A percentile compares a stretch with the other conserved stretches of the same genome.
Conservation (phyloP, 805 yeast genomes). For the Metschnikowia gelsemii region DNA sequence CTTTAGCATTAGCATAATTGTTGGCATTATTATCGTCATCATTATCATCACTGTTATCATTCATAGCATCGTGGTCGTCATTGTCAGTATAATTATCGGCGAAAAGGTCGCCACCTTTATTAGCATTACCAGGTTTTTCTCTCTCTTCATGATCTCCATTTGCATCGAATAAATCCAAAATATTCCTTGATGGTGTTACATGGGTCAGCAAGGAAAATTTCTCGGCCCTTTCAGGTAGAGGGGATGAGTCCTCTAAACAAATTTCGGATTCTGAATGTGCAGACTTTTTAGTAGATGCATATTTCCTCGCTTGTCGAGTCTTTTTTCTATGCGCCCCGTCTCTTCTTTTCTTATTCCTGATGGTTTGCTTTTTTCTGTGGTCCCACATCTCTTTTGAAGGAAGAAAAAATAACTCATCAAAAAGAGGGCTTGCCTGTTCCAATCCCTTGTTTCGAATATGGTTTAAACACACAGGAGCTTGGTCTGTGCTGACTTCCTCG, state of each 20-base stretch:
- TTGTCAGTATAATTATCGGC: too few species aligned
- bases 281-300: too few species aligned
- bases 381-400: background rate
- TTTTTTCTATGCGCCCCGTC: too few species aligned
- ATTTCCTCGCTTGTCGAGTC: too few species aligned
- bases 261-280: too few species aligned
- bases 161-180: background rate
- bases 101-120: too few species aligned
- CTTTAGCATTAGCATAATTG: background rate
- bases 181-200: background rate
- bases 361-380: background rate
- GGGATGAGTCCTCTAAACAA: background rate
- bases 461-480: too few species aligned
- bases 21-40: background rate
- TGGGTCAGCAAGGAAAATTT: background rate
- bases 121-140: too few species aligned
- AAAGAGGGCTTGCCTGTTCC: background rate
- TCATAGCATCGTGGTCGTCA: too few species aligned
- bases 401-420: background rate
- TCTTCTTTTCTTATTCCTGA: constrained; percentile 1
- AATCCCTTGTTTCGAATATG: background rate
- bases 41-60: background rate
- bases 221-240: too few species aligned
- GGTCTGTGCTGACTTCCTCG: too few species aligned
- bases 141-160: background rate